phyloP scores from a whole-genome alignment of 106 monocot species.

The Triglochin maritima region DNA sequence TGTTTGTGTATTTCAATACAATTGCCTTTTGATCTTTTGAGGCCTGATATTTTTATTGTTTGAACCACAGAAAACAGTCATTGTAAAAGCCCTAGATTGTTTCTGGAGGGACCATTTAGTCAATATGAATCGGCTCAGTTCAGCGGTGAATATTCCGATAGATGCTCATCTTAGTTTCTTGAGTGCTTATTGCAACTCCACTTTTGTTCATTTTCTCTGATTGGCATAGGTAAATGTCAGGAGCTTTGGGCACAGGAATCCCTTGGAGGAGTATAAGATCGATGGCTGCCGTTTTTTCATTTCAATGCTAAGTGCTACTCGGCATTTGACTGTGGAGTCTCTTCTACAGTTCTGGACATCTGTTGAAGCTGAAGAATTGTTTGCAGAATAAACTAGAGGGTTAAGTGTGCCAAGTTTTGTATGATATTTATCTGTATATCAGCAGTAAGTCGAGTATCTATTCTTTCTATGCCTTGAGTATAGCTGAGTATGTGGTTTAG shows the following conservation, averaged over 20 bases:
- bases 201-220: background rate
- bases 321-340: slow-evolving; percentile 74
- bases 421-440: no score
- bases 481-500: no score
- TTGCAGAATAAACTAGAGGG: background rate
- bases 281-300: slow-evolving; percentile 99
- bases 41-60: no score
- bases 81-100: slow-evolving; percentile 80
- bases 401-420: no score
- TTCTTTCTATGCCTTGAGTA: no score
- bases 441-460: no score
- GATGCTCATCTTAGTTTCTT: no score
- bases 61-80: slow-evolving; percentile 55
- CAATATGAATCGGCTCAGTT: slow-evolving; percentile 98
- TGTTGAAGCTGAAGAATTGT: slow-evolving; percentile 41
- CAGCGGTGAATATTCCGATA: slow-evolving; percentile 42
- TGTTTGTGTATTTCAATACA: background rate
- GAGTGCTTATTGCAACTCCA: background rate
- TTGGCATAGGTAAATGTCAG: slow-evolving; percentile 77
- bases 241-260: slow-evolving; percentile 98
- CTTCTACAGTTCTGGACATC: slow-evolving; percentile 85
- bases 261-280: slow-evolving; percentile 98
- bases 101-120: slow-evolving; percentile 95
- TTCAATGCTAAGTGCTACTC: slow-evolving; percentile 94
- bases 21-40: background rate